Percentiles rank a stretch among this genome's conserved stretches.
Conservation (phyloP, 192 early-diverging fungal genomes). For the Backusella australiensis region DNA sequence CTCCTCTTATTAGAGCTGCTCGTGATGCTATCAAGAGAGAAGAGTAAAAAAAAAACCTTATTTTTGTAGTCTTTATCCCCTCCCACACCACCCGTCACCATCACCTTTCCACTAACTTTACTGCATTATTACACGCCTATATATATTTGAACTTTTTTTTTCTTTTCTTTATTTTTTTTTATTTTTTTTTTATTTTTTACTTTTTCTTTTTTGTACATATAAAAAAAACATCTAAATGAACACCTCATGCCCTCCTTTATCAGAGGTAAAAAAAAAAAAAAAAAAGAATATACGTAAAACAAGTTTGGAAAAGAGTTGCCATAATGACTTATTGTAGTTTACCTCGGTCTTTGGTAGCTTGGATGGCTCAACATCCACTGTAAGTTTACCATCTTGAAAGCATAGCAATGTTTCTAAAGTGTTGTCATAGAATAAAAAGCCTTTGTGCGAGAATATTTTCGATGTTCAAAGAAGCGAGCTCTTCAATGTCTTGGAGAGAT, state of each 20-base stretch:
- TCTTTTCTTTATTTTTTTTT: slow-evolving; percentile 1
- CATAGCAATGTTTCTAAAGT: background rate
- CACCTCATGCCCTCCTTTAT: background rate
- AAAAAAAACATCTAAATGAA: background rate
- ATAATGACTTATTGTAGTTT: background rate
- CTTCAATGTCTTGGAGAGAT: slow-evolving; percentile 19
- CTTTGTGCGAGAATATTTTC: slow-evolving; percentile 23
- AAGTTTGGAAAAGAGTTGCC: too few species aligned
- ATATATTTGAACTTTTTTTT: slow-evolving; percentile 2
- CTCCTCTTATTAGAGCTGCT: slow-evolving; percentile 52
- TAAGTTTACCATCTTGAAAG: background rate
- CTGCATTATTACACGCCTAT: background rate
- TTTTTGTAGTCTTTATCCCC: background rate
- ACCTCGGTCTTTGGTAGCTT: background rate
- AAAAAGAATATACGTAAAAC: background rate
- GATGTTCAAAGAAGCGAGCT: slow-evolving; percentile 23
- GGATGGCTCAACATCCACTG: background rate
- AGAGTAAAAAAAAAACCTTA: background rate
- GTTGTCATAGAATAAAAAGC: background rate
- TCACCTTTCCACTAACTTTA: background rate
- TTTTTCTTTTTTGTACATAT: slow-evolving; percentile 11
- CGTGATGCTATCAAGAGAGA: slow-evolving; percentile 43
- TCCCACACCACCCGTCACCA: background rate
- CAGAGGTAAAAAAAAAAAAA: background rate
- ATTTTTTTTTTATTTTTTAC: background rate